These are phyloP conservation scores for Tillandsia leiboldiana DNA, from an alignment of 176 grass and related monocot species.

Conservation along the genomic window DNA sequence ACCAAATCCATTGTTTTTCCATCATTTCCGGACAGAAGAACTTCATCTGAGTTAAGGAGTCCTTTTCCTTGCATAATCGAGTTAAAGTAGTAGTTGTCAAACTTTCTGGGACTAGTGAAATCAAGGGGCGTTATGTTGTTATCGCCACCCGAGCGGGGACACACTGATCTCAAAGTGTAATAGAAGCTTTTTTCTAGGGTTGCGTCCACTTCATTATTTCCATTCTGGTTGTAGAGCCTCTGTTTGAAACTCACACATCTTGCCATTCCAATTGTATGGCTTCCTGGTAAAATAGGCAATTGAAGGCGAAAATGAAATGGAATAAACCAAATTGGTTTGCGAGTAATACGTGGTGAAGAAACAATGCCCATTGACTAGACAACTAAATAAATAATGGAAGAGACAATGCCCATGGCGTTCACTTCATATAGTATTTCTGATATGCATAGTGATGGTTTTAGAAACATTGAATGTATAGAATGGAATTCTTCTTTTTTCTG, in stretches of 20 bases:
- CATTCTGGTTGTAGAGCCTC: conserved; percentile 67
- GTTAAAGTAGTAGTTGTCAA: conserved; percentile 85
- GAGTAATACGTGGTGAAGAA: neutral
- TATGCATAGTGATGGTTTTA: too few species aligned
- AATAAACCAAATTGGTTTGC: neutral
- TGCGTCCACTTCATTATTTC: conserved; percentile 39
- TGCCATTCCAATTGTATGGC: conserved; percentile 70
- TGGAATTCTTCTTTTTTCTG: too few species aligned
- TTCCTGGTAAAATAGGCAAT: conserved; percentile 40
- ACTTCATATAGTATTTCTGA: too few species aligned
- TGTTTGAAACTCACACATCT: conserved; percentile 86
- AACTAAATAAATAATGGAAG: too few species aligned
- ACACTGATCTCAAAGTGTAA: conserved; percentile 32
- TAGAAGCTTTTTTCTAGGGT: conserved; percentile 47
- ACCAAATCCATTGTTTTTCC: conserved; percentile 40
- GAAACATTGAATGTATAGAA: too few species aligned
- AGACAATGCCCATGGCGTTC: too few species aligned
- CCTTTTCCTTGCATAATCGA: conserved; percentile 51
- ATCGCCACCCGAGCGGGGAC: conserved; percentile 56
- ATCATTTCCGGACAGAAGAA: conserved; percentile 52
- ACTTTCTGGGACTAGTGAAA: conserved; percentile 35
- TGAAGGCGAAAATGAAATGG: conserved; percentile 5
- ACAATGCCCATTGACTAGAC: too few species aligned
- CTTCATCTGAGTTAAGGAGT: conserved; percentile 71
- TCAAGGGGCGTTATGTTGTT: conserved; percentile 46